Percentiles rank a stretch among this genome's conserved stretches.
Evolutionary conservation across 768 basidiomycete species (phyloP).

Genomic region (Rhizopogon vinicolor): DNA sequence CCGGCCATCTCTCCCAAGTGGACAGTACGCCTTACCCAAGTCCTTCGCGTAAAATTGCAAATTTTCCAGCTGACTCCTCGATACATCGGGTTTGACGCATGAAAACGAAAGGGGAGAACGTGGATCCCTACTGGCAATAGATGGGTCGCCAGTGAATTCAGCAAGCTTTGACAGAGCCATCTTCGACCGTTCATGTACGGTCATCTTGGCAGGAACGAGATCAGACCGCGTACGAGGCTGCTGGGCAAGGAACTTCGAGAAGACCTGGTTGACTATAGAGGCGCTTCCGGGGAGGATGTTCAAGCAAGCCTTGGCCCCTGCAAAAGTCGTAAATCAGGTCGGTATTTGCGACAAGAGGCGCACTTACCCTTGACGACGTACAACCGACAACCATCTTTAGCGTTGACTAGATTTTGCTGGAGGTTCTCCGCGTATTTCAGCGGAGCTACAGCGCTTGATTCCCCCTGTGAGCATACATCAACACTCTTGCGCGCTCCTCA

Average conservation of each 20-base stretch:
- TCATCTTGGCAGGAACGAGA: slow-evolving; percentile 30
- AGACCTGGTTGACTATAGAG: slow-evolving; percentile 60
- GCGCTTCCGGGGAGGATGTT: slow-evolving; percentile 51
- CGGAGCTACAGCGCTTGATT: slow-evolving; percentile 50
- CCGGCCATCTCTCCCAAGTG: slow-evolving; percentile 51
- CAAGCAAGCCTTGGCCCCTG: slow-evolving; percentile 54
- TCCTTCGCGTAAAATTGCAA: slow-evolving; percentile 44
- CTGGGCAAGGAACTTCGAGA: slow-evolving; percentile 56
- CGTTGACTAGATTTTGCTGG: slow-evolving; percentile 43
- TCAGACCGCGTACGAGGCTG: slow-evolving; percentile 49
- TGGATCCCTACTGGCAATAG: slow-evolving; percentile 48
- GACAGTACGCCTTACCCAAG: slow-evolving; percentile 45
- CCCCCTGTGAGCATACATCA: slow-evolving; percentile 41
- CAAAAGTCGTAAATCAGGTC: not conserved
- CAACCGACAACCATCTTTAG: slow-evolving; percentile 41
- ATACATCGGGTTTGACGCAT: slow-evolving; percentile 48
- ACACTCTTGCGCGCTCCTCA: not conserved
- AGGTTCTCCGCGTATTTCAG: slow-evolving; percentile 54
- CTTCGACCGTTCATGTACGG: slow-evolving; percentile 46
- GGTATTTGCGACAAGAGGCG: not conserved
- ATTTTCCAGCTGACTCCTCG: slow-evolving; percentile 46
- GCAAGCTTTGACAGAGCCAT: slow-evolving; percentile 50
- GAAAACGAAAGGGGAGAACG: slow-evolving; percentile 66
- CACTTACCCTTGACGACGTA: slow-evolving; percentile 58
- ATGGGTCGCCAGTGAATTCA: slow-evolving; percentile 41